Evolutionary conservation across 2,329 filamentous ascomycete genomes (phyloP).

Genomic region (Paraphoma chrysanthemicola): DNA sequence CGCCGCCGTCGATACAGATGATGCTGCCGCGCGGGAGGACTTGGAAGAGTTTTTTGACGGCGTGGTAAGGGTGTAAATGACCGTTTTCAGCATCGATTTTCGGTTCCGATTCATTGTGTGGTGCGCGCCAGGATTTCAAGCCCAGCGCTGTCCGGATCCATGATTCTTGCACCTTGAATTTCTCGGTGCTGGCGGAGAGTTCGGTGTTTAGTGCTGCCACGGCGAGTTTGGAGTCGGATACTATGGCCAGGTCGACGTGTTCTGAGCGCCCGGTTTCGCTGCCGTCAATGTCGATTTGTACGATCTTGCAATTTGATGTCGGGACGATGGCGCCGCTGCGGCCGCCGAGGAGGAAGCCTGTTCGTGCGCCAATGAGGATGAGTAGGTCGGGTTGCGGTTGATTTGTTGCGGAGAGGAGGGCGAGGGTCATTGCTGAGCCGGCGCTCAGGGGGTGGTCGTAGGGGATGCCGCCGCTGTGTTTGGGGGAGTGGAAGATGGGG

Average conservation of each 20-base stretch:
- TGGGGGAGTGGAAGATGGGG: constrained; percentile 52
- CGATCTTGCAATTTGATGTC: constrained; percentile 43
- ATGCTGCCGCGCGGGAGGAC: constrained; percentile 45
- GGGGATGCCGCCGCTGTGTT: constrained; percentile 39
- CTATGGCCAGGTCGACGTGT: constrained; percentile 51
- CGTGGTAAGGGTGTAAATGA: constrained; percentile 54
- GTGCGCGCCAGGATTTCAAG: constrained; percentile 25
- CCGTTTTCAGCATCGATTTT: constrained; percentile 32
- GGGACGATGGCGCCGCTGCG: constrained; percentile 50
- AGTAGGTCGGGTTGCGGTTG: constrained; percentile 50
- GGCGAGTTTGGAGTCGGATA: constrained; percentile 49
- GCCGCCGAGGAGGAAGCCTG: constrained; percentile 51
- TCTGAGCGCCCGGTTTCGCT: constrained; percentile 52
- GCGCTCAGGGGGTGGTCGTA: constrained; percentile 43
- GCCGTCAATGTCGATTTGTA: constrained; percentile 54
- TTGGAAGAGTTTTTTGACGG: constrained; percentile 47
- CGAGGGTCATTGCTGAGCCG: constrained; percentile 46
- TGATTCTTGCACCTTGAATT: constrained; percentile 22
- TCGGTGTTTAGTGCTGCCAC: constrained; percentile 34
- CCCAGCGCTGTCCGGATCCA: constrained; percentile 36
- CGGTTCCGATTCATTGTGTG: constrained; percentile 32
- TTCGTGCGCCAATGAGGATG: constrained; percentile 51
- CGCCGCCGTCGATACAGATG: constrained; percentile 52
- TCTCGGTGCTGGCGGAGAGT: constrained; percentile 7
- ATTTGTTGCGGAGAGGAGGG: constrained; percentile 30